Base-by-base conservation (phyloP, 2,329 filamentous ascomycete species). In the Penicillium corylophilum region DNA sequence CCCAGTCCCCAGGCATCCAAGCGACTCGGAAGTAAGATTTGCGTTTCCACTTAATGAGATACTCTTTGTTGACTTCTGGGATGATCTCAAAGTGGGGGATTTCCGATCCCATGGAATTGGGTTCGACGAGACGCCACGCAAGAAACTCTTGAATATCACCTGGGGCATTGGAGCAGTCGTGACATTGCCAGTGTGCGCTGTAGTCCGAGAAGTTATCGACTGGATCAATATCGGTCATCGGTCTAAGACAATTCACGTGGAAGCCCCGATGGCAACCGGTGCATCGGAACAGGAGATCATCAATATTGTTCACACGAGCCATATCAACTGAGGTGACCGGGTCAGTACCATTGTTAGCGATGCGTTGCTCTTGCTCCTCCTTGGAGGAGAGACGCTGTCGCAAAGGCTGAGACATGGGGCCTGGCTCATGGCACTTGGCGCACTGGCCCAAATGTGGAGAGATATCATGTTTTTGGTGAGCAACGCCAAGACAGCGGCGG, bases 1-100 rank as follows among this genome's bases (percentile, higher is more conserved):
- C 81, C 94, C 94, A 99, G 15, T 87, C 80, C 12, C 93, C 94
- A 9, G 90, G 84, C 80, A 90, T 88, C 94, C 95, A 99, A 6
- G 78, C 79, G 47, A 89, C 90, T 58, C 89, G 86, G 56, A 86
- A 87, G 64, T 96, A 95, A 0, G 93, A 96, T 50, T 83, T 79
- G 0, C 79, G 78, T 40, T 88, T 84, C 90, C 92, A 97, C 67
- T 94, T 96, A 62, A 99, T 75, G 2, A 99, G 81, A 64, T 97
- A 99, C 61, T 96, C 90, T 59, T 92, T 92, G n/a, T 88, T 79
- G 48, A 90, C 87, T 64, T 94, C 87, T 10, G 74, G 71, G n/a
- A 89, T 74, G 47, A 82, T 74, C 24, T 83, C 74, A 43, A 79
- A 78, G 1, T 76, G 74, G 4, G 77, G 66, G 13, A 23, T 16